These are phyloP conservation scores for Corinectria fuckeliana DNA, from an alignment of 2,329 filamentous ascomycete genomes.

Conservation along the genomic window DNA sequence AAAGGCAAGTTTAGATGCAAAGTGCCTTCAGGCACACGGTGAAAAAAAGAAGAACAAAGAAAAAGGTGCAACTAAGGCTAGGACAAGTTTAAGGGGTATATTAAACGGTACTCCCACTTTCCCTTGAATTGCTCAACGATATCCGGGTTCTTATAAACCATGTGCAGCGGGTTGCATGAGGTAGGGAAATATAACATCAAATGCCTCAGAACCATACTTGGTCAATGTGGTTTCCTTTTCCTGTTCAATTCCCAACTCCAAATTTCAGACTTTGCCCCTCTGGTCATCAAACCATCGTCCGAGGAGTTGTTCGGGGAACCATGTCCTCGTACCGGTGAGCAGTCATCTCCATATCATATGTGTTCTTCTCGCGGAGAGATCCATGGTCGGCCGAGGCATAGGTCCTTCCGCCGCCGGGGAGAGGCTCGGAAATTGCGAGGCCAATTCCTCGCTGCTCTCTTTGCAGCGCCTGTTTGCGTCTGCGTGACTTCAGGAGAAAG, in stretches of 20 bases:
- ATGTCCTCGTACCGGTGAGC: constrained; percentile 65
- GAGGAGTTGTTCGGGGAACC: constrained; percentile 58
- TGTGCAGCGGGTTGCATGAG: constrained; percentile 9
- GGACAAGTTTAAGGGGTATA: background rate
- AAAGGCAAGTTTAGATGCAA: background rate
- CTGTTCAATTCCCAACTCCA: constrained; percentile 10
- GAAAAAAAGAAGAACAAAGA: background rate
- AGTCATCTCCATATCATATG: constrained; percentile 57
- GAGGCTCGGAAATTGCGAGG: constrained; percentile 58
- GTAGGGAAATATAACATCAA: constrained; percentile 8
- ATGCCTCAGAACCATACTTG: constrained; percentile 4
- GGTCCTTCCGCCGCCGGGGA: constrained; percentile 52
- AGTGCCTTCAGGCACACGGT: background rate
- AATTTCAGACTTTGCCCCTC: constrained; percentile 8
- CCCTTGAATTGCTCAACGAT: background rate
- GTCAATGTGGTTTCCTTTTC: constrained; percentile 11
- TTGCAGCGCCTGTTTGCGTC: constrained; percentile 39
- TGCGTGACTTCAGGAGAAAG: constrained; percentile 40
- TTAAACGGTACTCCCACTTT: background rate
- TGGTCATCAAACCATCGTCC: constrained; percentile 47
- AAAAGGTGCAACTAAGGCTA: background rate
- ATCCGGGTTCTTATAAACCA: constrained; percentile 2
- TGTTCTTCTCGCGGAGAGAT: constrained; percentile 47
- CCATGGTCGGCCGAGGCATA: constrained; percentile 46
- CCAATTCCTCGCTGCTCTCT: constrained; percentile 37